Conservation (phyloP, 176 grass and related monocot species). For the Neostapfia colusana region DNA sequence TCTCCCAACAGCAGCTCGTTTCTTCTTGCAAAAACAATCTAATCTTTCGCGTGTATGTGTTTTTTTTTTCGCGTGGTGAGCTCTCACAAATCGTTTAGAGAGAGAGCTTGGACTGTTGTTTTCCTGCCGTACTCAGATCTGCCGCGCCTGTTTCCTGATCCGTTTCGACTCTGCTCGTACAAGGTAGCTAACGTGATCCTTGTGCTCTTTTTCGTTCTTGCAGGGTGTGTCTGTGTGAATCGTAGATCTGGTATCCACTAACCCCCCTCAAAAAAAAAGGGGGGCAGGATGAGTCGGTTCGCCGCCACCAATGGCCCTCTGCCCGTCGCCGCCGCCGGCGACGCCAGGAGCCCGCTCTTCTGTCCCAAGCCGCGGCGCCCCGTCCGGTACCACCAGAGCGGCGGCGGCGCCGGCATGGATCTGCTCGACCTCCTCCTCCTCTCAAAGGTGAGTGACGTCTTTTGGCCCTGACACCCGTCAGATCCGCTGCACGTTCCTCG, state of each 20-base stretch:
- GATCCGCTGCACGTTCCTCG: background rate
- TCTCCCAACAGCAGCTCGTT: background rate
- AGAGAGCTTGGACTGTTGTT: no score
- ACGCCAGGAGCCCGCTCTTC: constrained; percentile 66
- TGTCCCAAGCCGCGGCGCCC: constrained; percentile 91
- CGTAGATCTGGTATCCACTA: constrained; percentile 58
- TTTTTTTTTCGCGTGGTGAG: background rate
- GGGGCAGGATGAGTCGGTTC: constrained; percentile 66
- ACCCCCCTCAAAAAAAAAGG: constrained; percentile 30
- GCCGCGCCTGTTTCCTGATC: background rate
- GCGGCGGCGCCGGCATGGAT: constrained; percentile 55
- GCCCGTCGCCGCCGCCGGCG: constrained; percentile 43
- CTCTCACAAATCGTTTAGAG: constrained; percentile 3
- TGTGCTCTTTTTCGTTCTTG: constrained; percentile 24
- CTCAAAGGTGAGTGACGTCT: constrained; percentile 50
- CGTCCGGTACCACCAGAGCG: constrained; percentile 67
- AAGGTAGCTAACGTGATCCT: background rate
- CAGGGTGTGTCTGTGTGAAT: constrained; percentile 31
- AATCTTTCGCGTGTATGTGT: no score
- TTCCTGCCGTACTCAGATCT: background rate
- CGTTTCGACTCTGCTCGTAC: background rate
- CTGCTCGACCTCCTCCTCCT: constrained; percentile 63
- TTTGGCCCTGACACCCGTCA: background rate
- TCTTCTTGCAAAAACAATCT: no score
- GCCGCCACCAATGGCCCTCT: constrained; percentile 71